These are phyloP conservation scores for Delitschia confertaspora DNA, from an alignment of 495 filamentous ascomycete genomes.

Conservation along the genomic window DNA sequence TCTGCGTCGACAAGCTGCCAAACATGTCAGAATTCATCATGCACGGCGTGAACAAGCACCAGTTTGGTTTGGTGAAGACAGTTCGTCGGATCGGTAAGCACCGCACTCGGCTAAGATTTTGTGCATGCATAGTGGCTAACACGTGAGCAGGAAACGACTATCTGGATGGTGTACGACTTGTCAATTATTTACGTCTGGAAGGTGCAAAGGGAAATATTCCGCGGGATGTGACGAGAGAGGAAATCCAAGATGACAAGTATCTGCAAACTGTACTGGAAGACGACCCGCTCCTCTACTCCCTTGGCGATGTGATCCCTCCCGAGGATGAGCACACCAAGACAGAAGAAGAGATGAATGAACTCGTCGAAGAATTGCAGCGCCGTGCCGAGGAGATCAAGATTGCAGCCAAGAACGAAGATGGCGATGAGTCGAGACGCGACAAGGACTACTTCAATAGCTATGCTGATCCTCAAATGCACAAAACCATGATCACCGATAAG, in stretches of 20 bases:
- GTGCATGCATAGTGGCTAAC: too few relatives aligned
- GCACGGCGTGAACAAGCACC: too few relatives aligned
- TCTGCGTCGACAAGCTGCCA: too few relatives aligned
- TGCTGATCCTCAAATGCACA: slow-evolving; percentile 61
- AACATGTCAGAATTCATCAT: too few relatives aligned
- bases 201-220: slow-evolving; percentile 1
- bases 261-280: slow-evolving; percentile 8
- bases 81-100: too few relatives aligned
- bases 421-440: too few relatives aligned
- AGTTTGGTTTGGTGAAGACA: too few relatives aligned
- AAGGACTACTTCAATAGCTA: slow-evolving; percentile 20
- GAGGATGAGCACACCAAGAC: slow-evolving; percentile 1
- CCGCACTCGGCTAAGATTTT: too few relatives aligned
- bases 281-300: slow-evolving; percentile 12
- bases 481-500: slow-evolving; percentile 78
- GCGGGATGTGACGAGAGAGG: neutral
- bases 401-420: neutral
- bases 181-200: slow-evolving; percentile 17
- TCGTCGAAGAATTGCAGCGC: neutral
- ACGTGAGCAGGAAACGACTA: too few relatives aligned
- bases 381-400: slow-evolving; percentile 2
- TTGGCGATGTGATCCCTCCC: slow-evolving; percentile 17
- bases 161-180: too few relatives aligned
- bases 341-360: slow-evolving; percentile 10
- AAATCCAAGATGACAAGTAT: slow-evolving; percentile 11